Conservation (phyloP, 371 early-diverging fungal species). For the Rhizopus delemar region DNA sequence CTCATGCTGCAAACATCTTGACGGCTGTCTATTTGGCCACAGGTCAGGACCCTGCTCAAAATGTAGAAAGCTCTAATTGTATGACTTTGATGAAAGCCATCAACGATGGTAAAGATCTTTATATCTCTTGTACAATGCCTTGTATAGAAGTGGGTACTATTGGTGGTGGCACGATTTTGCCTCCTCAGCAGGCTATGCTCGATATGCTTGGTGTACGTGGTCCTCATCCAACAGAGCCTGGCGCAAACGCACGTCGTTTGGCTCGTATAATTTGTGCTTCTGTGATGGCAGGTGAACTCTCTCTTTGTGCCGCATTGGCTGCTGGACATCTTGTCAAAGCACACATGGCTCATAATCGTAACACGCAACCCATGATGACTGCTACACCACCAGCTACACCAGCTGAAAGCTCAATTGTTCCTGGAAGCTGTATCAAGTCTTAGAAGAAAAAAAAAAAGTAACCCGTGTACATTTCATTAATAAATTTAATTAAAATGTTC, state of each 20-base stretch:
- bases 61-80: constrained; percentile 92
- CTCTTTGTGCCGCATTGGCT: constrained; percentile 82
- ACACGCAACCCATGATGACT: constrained; percentile 22
- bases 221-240: constrained; percentile 79
- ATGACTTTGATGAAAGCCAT: constrained; percentile 92
- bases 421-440: constrained; percentile 25
- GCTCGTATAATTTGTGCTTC: constrained; percentile 89
- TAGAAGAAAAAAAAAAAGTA: constrained; percentile 5
- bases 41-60: constrained; percentile 97
- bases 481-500: not conserved
- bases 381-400: constrained; percentile 26
- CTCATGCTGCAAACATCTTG: constrained; percentile 94
- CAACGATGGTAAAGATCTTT: constrained; percentile 77
- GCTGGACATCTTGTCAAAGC: constrained; percentile 82
- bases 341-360: constrained; percentile 85
- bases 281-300: constrained; percentile 96
- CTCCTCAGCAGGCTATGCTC: constrained; percentile 85
- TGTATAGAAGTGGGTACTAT: constrained; percentile 94
- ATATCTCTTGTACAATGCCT: constrained; percentile 92
- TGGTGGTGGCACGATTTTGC: constrained; percentile 91
- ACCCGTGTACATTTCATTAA: not conserved
- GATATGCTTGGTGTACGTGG: constrained; percentile 89
- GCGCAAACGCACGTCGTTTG: constrained; percentile 82
- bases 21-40: constrained; percentile 93
- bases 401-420: constrained; percentile 15